phyloP scores from a whole-genome alignment of 108 stramenopile genomes.

The Nitzschia putrida region DNA sequence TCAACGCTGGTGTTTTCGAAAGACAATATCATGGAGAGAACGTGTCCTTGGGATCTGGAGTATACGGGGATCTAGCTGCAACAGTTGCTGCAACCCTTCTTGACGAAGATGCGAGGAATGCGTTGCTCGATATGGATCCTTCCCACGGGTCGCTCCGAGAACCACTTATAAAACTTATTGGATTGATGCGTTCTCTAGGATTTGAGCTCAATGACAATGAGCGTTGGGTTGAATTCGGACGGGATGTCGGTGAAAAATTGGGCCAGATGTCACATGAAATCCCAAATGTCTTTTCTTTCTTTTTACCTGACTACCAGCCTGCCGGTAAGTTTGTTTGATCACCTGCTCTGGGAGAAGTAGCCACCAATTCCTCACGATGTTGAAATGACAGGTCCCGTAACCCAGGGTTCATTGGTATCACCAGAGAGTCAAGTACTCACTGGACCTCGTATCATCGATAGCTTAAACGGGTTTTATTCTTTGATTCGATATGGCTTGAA shows the following conservation, averaged over 20 bases:
- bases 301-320: not conserved
- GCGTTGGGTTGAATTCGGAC: conserved; percentile 14
- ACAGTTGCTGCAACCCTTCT: not conserved
- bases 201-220: conserved; percentile 35
- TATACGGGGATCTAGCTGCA: conserved; percentile 27
- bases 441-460: not conserved
- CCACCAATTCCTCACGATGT: not conserved
- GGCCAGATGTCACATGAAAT: not conserved
- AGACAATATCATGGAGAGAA: not conserved
- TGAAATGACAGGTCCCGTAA: not conserved
- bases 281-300: conserved; percentile 2
- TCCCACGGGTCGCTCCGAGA: conserved; percentile 15
- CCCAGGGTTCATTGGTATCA: not conserved
- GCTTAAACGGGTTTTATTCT: not conserved
- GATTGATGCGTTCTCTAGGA: not conserved
- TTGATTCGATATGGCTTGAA: not conserved
- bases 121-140: not conserved
- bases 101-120: not conserved
- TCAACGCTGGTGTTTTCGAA: not conserved
- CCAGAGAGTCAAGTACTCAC: not conserved
- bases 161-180: not conserved
- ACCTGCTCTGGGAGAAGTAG: not conserved
- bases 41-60: not conserved
- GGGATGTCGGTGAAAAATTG: not conserved
- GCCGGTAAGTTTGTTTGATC: not conserved